Evolutionary conservation across 108 stramenopile species (phyloP).

Genomic region (Bacterosira constricta): DNA sequence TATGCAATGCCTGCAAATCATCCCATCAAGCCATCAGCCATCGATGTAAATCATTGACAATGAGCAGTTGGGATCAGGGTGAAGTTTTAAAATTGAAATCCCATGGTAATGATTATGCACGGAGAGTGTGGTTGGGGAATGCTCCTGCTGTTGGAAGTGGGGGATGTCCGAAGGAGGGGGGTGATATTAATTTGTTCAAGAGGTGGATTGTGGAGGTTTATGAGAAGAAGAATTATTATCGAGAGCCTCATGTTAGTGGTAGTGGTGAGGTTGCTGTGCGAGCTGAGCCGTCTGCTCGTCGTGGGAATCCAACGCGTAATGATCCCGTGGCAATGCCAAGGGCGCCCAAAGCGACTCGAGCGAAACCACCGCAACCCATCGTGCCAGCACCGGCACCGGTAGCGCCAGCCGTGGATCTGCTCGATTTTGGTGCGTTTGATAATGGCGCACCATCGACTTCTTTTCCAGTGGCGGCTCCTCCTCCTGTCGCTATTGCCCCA

Average conservation of each 20-base stretch:
- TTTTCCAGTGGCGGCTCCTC: too few species aligned
- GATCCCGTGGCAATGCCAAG: too few species aligned
- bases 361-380: constrained; percentile 21
- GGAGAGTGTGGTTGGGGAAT: constrained; percentile 78
- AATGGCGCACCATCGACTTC: constrained; percentile 12
- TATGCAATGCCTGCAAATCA: constrained; percentile 92
- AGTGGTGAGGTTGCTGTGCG: not conserved
- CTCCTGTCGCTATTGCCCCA: not conserved
- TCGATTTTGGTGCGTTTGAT: constrained; percentile 59
- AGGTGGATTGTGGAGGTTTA: constrained; percentile 82
- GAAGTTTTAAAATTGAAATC: constrained; percentile 70
- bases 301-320: too few species aligned
- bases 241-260: constrained; percentile 22
- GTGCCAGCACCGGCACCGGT: constrained; percentile 26
- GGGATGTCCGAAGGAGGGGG: constrained; percentile 76
- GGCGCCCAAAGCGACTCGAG: not conserved
- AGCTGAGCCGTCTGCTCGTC: not conserved
- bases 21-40: constrained; percentile 91
- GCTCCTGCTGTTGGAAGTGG: constrained; percentile 74
- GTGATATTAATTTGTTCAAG: constrained; percentile 78
- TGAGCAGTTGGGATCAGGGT: constrained; percentile 80
- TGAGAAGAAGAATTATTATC: constrained; percentile 75
- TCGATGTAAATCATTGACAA: constrained; percentile 92
- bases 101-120: constrained; percentile 75
- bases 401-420: constrained; percentile 56